These are phyloP conservation scores for Vararia minispora DNA, from an alignment of 768 basidiomycete species.

Conservation along the genomic window DNA sequence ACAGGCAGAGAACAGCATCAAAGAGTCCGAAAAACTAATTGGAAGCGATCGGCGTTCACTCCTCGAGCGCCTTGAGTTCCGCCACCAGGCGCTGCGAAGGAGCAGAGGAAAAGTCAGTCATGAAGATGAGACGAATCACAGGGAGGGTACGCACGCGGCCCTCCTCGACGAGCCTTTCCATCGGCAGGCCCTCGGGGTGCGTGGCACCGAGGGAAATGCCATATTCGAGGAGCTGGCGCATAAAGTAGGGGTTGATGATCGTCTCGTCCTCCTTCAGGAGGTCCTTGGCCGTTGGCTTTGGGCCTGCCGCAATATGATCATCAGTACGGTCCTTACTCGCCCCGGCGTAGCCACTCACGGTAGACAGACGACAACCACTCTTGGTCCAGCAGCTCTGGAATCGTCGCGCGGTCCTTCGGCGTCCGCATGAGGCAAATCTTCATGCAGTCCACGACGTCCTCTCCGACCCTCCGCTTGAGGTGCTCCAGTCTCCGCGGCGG, in stretches of 20 bases:
- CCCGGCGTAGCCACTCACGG: no score
- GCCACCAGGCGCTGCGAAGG: conserved; percentile 45
- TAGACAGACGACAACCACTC: no score
- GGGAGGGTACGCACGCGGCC: conserved; percentile 18
- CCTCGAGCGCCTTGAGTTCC: conserved; percentile 46
- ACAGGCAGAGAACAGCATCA: no score
- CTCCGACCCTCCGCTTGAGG: conserved; percentile 57
- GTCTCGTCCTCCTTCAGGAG: conserved; percentile 43
- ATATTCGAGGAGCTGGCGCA: conserved; percentile 62
- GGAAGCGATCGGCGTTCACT: no score
- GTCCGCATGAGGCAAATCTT: conserved; percentile 68
- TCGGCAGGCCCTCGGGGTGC: conserved; percentile 24
- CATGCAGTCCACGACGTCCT: conserved; percentile 72
- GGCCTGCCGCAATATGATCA: conserved; percentile 13
- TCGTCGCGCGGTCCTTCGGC: conserved; percentile 78
- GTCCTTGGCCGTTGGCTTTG: conserved; percentile 20
- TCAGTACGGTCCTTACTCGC: conserved; percentile 3
- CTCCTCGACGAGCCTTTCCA: conserved; percentile 38
- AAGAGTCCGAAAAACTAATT: no score
- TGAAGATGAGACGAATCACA: conserved; percentile 3
- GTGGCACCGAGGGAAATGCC: conserved; percentile 47
- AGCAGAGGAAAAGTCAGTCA: neutral
- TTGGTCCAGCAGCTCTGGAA: conserved; percentile 76
- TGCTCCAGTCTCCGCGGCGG: conserved; percentile 55
- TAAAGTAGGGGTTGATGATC: conserved; percentile 70